Evolutionary conservation across 768 basidiomycete species (phyloP), one percentile per base, ranked within the genome.

Genomic region (Kondoa subrosea): DNA sequence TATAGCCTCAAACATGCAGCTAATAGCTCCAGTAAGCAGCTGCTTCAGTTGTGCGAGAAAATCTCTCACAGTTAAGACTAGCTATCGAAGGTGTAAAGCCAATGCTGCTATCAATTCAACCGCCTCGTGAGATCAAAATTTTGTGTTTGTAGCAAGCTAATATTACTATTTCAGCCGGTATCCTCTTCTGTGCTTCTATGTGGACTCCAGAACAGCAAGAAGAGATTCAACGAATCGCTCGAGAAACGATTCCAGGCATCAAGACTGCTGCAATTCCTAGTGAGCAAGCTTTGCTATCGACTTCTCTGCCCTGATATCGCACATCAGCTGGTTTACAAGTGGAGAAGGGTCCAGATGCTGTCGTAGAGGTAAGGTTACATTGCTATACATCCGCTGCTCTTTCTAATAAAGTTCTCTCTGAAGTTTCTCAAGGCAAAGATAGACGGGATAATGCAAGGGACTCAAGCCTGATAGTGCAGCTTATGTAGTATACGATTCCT

Each of bases 201-300:
- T 77, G 76, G 76, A 76, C 75, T 4, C 75, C 75, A 0, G 76
- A 77, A 62, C 71, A 77, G 57, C 74, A 76, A 63, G 67, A 69
- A 14, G 71, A 75, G 66, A 75, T 74, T 27, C 72, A 74, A 50
- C 40, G 50, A 27, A 75, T 77, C 57, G 76, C 75, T 2, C 62
- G 63, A 12, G 70, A 71, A 16, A 75, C 74, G 1, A 72, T 75
- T 31, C 75, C 75, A 12, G 73, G 73, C 1, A 75, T 76, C 65
- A 72, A 71, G 65, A 75, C 75, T 15, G 68, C 72, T 29, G 74
- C 69, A 1, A 76, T 75, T 12, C 76, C 76, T 3, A 73, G 40
- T 50, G 21, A 8, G 40, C 21, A n/a, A n/a, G n/a, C 40, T 50
- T 21, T 50, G 40, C 40, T 50, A 50, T 50, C 21, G 40, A 50